A percentile compares a stretch with the other conserved stretches of the same genome.
These are phyloP conservation scores for Malus sieversii DNA, from an alignment of 306 rosid species.

Conservation along the genomic window DNA sequence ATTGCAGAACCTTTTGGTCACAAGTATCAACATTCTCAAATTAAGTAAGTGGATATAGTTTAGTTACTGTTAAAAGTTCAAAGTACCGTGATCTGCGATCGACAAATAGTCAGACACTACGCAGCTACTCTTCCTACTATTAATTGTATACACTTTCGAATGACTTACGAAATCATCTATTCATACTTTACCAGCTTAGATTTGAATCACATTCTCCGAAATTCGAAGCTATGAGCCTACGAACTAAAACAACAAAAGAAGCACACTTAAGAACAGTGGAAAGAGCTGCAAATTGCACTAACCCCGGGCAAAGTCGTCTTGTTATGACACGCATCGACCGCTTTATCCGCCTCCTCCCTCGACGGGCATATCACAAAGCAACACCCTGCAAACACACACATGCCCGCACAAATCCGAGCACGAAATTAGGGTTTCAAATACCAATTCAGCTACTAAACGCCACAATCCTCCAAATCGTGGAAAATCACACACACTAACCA, in stretches of 20 bases:
- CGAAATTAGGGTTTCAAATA: conserved; percentile 31
- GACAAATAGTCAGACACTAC: background rate
- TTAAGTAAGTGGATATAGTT: background rate
- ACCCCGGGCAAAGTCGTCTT: conserved; percentile 91
- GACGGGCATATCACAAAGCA: conserved; percentile 92
- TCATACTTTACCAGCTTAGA: background rate
- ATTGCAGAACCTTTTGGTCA: background rate
- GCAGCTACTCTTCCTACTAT: background rate
- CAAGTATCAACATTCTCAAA: background rate
- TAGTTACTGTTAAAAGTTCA: background rate
- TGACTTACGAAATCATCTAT: background rate
- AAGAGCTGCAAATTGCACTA: conserved; percentile 21
- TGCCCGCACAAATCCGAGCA: background rate
- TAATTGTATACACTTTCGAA: no score
- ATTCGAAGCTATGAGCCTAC: background rate
- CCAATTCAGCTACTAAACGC: background rate
- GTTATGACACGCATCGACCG: conserved; percentile 92
- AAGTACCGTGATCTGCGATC: background rate
- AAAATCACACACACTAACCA: background rate
- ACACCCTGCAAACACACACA: conserved; percentile 49
- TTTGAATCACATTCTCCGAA: conserved; percentile 13
- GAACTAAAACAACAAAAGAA: background rate
- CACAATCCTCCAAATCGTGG: conserved; percentile 11
- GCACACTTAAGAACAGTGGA: background rate
- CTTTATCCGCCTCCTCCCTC: conserved; percentile 90